phyloP scores from a whole-genome alignment of 306 rosid species.

The Cucumis melo region DNA sequence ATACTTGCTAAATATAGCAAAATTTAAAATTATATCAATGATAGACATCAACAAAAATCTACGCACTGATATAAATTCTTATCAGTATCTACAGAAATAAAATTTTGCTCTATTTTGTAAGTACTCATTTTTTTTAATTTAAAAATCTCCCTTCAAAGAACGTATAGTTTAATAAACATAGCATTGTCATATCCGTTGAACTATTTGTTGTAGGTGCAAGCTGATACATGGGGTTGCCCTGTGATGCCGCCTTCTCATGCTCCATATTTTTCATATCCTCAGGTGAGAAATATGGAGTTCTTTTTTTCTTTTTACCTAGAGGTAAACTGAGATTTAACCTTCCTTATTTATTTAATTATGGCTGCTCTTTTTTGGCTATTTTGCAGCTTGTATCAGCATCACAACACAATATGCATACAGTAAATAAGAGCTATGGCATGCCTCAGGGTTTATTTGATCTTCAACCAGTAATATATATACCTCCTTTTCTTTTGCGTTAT shows the following conservation, averaged over 20 bases:
- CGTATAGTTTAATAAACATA: no score
- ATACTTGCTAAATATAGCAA: no score
- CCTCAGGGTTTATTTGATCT: constrained; percentile 34
- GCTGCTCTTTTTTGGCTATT: not conserved
- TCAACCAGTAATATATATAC: constrained; percentile 56
- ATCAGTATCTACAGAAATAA: no score
- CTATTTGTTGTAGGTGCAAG: constrained; percentile 39
- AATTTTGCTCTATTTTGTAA: no score
- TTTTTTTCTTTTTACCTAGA: not conserved
- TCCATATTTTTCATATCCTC: constrained; percentile 34
- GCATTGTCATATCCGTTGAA: not conserved
- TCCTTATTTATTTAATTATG: not conserved
- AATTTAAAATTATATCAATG: no score
- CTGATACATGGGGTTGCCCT: constrained; percentile 94
- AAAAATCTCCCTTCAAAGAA: no score
- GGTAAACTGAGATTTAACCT: not conserved
- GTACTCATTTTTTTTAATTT: no score
- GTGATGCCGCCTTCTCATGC: constrained; percentile 47
- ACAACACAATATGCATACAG: constrained; percentile 20
- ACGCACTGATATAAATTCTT: no score
- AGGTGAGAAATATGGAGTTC: no score
- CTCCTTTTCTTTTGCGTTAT: constrained; percentile 7
- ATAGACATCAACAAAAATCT: no score
- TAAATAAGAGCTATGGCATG: constrained; percentile 29
- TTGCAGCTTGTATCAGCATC: constrained; percentile 40